Percentiles rank a stretch among this genome's conserved stretches.
Evolutionary conservation across 805 yeast species (phyloP).

Genomic region (Saccharomycopsis fibuligera): DNA sequence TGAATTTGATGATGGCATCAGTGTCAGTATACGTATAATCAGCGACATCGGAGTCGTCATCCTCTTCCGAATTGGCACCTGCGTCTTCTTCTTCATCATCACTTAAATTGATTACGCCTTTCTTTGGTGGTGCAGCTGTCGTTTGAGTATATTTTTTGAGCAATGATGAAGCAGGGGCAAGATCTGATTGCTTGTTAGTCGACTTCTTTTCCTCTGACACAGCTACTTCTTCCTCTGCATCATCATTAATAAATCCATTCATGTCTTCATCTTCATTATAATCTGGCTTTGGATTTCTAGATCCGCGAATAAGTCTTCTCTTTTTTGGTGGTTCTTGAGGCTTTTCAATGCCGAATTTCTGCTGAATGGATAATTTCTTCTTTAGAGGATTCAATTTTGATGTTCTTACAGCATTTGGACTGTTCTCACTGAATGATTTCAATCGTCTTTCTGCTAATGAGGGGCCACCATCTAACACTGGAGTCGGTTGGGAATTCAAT

Average conservation of each 20-base stretch:
- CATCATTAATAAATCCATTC: conserved; percentile 23
- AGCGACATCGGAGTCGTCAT: conserved; percentile 25
- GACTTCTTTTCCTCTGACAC: conserved; percentile 25
- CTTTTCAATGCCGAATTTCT: conserved; percentile 18
- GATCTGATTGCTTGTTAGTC: conserved; percentile 19
- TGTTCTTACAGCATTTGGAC: neutral
- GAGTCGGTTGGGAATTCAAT: too few relatives aligned
- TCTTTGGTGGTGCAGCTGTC: conserved; percentile 7
- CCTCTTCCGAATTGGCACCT: conserved; percentile 44
- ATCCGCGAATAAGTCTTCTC: conserved; percentile 36
- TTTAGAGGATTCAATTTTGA: conserved; percentile 12
- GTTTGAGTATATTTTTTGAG: conserved; percentile 1
- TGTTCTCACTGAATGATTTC: neutral
- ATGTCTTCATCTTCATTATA: conserved; percentile 29
- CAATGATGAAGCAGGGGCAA: neutral
- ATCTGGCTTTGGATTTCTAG: conserved; percentile 26
- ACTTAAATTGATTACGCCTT: conserved; percentile 17
- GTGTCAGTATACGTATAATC: neutral
- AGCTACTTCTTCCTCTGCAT: conserved; percentile 26
- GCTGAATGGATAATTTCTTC: conserved; percentile 15
- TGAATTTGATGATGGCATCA: conserved; percentile 22
- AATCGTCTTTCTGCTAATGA: neutral
- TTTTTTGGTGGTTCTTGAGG: conserved; percentile 26
- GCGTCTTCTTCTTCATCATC: conserved; percentile 40
- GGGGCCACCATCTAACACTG: neutral